Evolutionary conservation across 192 early-diverging fungal genomes (phyloP), one percentile per base, ranked within the genome.

Genomic region (Entomortierella beljakovae): DNA sequence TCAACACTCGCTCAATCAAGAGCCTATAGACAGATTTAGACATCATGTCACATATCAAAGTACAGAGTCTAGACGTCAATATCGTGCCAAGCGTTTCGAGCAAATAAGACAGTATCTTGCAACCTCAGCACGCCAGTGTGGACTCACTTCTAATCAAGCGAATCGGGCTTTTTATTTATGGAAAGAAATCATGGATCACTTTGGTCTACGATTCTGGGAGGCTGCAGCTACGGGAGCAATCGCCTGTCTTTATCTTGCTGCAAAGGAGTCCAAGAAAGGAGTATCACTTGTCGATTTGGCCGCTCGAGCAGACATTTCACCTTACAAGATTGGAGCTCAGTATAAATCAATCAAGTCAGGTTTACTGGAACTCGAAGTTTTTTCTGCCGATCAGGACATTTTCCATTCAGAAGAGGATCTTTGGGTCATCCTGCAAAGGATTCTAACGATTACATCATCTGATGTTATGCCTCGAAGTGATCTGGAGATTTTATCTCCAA

Each of bases 211-310:
- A 29, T 63, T 63, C 49, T 63, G 61, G 61, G 23, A 50, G 13
- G 48, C 48, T 3, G 61, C 61, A 3, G 61, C 61, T 23, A 20
- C 33, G 25, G 40, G 31, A 34, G 61, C 73, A 3, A 22, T 77
- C 0, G 66, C 60, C 10, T 77, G 73, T 35, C 66, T 77, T 16
- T 77, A 77, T 53, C 20, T 77, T 25, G 64, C 54, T 6, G 43
- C 54, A 43, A 68, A 63, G 61, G 73, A 77, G 40, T 23, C 65
- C 18, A 61, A 49, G 25, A 68, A 37, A 26, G 60, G 60, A 0
- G 7, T 77, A 18, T 51, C 65, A 3, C 35, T 77, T 5, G 10
- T 62, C 35, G 50, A 68, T 10, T 11, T 77, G 18, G 66, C 65
- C 25, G 23, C 49, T 11, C 34, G 22, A 9, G 29, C 54, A 29